These are phyloP conservation scores for Blastosporella zonata DNA, from an alignment of 1,284 basidiomycete genomes.

Conservation along the genomic window DNA sequence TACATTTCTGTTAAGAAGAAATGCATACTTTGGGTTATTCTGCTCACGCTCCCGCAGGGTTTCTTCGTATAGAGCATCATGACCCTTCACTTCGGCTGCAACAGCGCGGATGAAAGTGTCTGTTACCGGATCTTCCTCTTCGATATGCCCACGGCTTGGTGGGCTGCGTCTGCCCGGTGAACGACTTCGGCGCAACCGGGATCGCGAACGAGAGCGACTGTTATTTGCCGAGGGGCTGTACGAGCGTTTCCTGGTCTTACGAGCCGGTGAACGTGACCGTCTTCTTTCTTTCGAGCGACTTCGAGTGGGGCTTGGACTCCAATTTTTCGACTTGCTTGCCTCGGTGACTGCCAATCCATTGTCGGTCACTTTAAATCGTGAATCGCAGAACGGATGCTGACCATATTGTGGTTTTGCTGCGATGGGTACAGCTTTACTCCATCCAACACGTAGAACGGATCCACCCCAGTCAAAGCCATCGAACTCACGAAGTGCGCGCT, in stretches of 20 bases:
- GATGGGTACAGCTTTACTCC: slow-evolving; percentile 93
- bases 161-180: slow-evolving; percentile 40
- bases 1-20: slow-evolving; percentile 62
- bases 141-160: slow-evolving; percentile 30
- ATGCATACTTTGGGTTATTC: slow-evolving; percentile 79
- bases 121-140: slow-evolving; percentile 69
- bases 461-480: slow-evolving; percentile 95
- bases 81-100: slow-evolving; percentile 78
- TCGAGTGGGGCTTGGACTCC: slow-evolving; percentile 35
- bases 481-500: slow-evolving; percentile 79
- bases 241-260: slow-evolving; percentile 32
- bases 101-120: slow-evolving; percentile 84
- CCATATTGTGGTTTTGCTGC: slow-evolving; percentile 80
- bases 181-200: slow-evolving; percentile 38
- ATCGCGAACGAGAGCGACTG: slow-evolving; percentile 47
- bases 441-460: slow-evolving; percentile 79
- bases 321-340: slow-evolving; percentile 14
- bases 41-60: slow-evolving; percentile 74
- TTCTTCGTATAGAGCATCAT: slow-evolving; percentile 77
- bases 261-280: slow-evolving; percentile 48
- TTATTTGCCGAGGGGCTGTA: slow-evolving; percentile 46
- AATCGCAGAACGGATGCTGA: slow-evolving; percentile 35
- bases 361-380: neutral
- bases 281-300: slow-evolving; percentile 46
- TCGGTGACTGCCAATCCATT: slow-evolving; percentile 15